phyloP scores from a whole-genome alignment of 225 moss, liverwort and hornwort genomes.

The Climacium dendroides region DNA sequence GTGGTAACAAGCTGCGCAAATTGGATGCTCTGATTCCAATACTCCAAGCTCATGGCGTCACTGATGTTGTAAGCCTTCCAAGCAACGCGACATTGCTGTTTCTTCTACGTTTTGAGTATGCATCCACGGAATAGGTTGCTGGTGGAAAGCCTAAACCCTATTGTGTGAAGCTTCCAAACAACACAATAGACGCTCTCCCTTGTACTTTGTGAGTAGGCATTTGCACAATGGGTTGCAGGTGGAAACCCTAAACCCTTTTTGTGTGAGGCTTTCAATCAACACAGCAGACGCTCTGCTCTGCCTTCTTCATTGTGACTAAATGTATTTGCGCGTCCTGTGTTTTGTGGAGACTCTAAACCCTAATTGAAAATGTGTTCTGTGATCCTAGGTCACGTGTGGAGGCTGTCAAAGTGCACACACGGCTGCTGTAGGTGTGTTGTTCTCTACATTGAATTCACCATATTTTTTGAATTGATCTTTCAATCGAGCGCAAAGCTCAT shows the following conservation, averaged over 20 bases:
- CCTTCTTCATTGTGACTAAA: neutral
- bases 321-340: neutral
- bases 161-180: conserved; percentile 6
- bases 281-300: neutral
- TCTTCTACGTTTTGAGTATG: neutral
- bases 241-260: neutral
- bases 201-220: neutral
- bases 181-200: neutral
- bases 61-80: conserved; percentile 53
- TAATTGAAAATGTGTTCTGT: neutral
- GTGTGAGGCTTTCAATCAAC: neutral
- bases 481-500: neutral
- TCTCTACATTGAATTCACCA: neutral
- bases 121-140: neutral
- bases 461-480: too few species aligned
- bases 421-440: conserved; percentile 40
- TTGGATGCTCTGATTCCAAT: conserved; percentile 44
- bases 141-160: neutral
- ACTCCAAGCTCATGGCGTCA: neutral
- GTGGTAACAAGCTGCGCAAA: conserved; percentile 85
- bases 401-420: conserved; percentile 98
- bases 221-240: neutral
- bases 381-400: conserved; percentile 68
- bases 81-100: neutral
- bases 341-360: neutral